Percentiles rank a stretch among this genome's conserved stretches.
Evolutionary conservation across 2,329 filamentous ascomycete genomes (phyloP).

Genomic region (Calonectria montana): DNA sequence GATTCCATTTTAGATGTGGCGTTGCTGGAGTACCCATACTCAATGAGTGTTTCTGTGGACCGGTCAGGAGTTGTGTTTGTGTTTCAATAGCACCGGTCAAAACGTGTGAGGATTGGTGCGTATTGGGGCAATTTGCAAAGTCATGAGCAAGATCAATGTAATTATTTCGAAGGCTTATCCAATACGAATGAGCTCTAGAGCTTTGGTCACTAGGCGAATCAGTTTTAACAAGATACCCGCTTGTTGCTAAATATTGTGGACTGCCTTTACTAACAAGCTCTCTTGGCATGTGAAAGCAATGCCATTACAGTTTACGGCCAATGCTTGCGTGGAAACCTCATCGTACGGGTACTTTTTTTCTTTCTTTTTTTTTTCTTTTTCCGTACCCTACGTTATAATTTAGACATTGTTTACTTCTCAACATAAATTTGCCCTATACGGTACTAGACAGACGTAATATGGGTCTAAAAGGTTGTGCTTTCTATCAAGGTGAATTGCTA

Average conservation of each 20-base stretch:
- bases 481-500: no score
- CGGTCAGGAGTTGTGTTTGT: slow-evolving; percentile 90
- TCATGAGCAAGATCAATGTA: slow-evolving; percentile 27
- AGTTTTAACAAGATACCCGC: background rate
- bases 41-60: slow-evolving; percentile 93
- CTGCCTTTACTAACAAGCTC: no score
- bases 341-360: no score
- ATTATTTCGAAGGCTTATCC: slow-evolving; percentile 8
- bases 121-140: slow-evolving; percentile 15
- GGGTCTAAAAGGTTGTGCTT: no score
- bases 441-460: no score
- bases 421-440: no score
- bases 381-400: no score
- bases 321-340: no score
- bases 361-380: no score
- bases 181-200: slow-evolving; percentile 13
- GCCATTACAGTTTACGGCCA: no score
- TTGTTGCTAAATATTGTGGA: background rate
- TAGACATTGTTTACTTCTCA: no score
- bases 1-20: slow-evolving; percentile 90
- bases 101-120: slow-evolving; percentile 1
- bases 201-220: slow-evolving; percentile 1
- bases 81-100: slow-evolving; percentile 61
- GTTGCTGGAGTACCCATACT: slow-evolving; percentile 89
- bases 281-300: no score